Conservation (phyloP, 805 yeast species). For the Barnettozyma populi region DNA sequence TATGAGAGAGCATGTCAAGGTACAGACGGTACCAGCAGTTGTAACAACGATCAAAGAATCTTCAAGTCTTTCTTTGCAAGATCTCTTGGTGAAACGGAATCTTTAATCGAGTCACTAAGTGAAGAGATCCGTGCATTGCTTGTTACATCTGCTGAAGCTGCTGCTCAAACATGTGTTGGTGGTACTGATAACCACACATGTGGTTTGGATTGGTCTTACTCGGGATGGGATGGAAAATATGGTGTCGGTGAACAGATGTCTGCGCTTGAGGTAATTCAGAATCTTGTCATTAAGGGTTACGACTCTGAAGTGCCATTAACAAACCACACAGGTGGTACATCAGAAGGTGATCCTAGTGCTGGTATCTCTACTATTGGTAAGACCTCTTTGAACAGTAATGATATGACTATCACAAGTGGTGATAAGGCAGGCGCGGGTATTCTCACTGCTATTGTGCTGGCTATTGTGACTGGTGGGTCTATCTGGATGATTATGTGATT, state of each 20-base stretch:
- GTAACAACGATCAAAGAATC: slow-evolving; percentile 74
- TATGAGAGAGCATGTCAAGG: slow-evolving; percentile 58
- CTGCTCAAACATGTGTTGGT: slow-evolving; percentile 67
- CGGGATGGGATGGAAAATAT: slow-evolving; percentile 56
- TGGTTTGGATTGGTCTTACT: slow-evolving; percentile 59
- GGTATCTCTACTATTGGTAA: slow-evolving; percentile 39
- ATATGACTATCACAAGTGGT: slow-evolving; percentile 45
- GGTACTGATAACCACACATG: slow-evolving; percentile 74
- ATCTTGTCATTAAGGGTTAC: slow-evolving; percentile 39
- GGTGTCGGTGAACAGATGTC: slow-evolving; percentile 80
- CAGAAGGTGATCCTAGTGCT: slow-evolving; percentile 48
- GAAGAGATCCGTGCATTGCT: slow-evolving; percentile 38
- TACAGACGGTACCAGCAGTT: slow-evolving; percentile 31
- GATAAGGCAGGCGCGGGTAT: slow-evolving; percentile 91
- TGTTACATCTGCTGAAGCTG: slow-evolving; percentile 53
- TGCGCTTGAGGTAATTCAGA: slow-evolving; percentile 61
- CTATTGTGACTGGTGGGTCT: slow-evolving; percentile 55
- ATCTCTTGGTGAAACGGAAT: slow-evolving; percentile 52
- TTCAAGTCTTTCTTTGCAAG: slow-evolving; percentile 68
- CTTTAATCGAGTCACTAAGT: slow-evolving; percentile 43
- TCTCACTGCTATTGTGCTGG: slow-evolving; percentile 69
- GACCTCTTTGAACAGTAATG: slow-evolving; percentile 27
- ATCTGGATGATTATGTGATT: slow-evolving; percentile 68
- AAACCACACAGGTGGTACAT: slow-evolving; percentile 46
- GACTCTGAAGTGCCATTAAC: slow-evolving; percentile 38